phyloP scores from a whole-genome alignment of 345 rosid genomes.

The Citrus sp. region DNA sequence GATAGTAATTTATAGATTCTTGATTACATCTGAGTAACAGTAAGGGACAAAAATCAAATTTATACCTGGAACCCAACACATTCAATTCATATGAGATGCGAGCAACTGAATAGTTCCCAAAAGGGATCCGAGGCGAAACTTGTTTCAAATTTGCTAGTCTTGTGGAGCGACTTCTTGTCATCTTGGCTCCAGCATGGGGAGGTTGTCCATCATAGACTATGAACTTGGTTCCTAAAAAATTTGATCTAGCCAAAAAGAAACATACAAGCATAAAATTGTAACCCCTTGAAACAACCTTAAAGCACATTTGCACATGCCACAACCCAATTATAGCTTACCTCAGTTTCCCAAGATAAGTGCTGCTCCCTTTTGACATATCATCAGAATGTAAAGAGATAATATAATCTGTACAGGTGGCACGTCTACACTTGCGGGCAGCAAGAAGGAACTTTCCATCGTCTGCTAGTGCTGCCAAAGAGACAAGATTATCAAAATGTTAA shows the following conservation, averaged over 20 bases:
- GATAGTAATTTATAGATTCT: background rate
- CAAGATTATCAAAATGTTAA: slow-evolving; percentile 3
- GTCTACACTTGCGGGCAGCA: slow-evolving; percentile 59
- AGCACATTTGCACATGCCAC: background rate
- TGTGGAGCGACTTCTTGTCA: slow-evolving; percentile 54
- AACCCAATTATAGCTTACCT: slow-evolving; percentile 33
- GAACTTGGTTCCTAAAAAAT: slow-evolving; percentile 75
- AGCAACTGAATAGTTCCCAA: slow-evolving; percentile 53
- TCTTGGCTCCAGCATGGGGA: slow-evolving; percentile 38
- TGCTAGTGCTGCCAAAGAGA: slow-evolving; percentile 40
- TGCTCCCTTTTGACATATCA: slow-evolving; percentile 44
- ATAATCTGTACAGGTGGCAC: slow-evolving; percentile 68
- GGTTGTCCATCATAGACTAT: slow-evolving; percentile 53
- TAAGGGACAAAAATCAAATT: background rate
- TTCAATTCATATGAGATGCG: slow-evolving; percentile 68
- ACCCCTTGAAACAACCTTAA: background rate
- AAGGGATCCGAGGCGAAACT: slow-evolving; percentile 49
- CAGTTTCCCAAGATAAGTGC: slow-evolving; percentile 52
- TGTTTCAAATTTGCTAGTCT: slow-evolving; percentile 44
- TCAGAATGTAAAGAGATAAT: slow-evolving; percentile 45
- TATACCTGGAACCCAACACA: slow-evolving; percentile 67
- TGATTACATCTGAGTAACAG: background rate
- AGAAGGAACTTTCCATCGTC: slow-evolving; percentile 77
- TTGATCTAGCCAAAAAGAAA: slow-evolving; percentile 45
- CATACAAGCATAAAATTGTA: slow-evolving; percentile 1